Percentiles rank a stretch among this genome's conserved stretches.
phyloP scores from a whole-genome alignment of 441 rosid genomes.

The Populus hybrid region DNA sequence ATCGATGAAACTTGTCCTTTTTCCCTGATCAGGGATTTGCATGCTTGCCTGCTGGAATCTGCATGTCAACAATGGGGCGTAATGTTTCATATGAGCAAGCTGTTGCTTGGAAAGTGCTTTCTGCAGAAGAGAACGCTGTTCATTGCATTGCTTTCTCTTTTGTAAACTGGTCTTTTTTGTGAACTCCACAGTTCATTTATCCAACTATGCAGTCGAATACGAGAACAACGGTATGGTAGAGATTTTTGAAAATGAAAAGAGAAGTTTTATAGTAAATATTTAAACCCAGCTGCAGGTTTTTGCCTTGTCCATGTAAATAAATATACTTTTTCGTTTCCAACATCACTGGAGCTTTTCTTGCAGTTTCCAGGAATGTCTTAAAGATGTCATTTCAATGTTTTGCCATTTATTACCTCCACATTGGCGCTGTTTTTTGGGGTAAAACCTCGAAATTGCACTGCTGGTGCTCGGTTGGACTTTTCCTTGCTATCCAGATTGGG shows the following conservation, averaged over 20 bases:
- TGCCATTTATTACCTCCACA: background rate
- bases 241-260: constrained; percentile 1
- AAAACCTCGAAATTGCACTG: background rate
- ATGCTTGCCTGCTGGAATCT: constrained; percentile 71
- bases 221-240: background rate
- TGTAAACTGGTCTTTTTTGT: constrained; percentile 92
- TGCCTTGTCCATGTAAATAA: background rate
- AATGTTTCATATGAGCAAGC: constrained; percentile 80
- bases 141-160: constrained; percentile 90
- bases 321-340: background rate
- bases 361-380: background rate
- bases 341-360: background rate
- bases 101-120: constrained; percentile 80
- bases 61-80: constrained; percentile 91
- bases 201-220: constrained; percentile 5
- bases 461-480: background rate
- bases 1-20: background rate
- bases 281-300: constrained; percentile 16
- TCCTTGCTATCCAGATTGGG: background rate
- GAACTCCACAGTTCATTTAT: constrained; percentile 27
- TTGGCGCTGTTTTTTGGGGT: background rate
- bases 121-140: constrained; percentile 61
- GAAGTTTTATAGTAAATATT: constrained; percentile 37
- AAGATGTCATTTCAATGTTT: background rate
- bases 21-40: constrained; percentile 55